A percentile compares a stretch with the other conserved stretches of the same genome.
Conservation (phyloP, 2,329 filamentous ascomycete genomes). For the Xylaria digitata region DNA sequence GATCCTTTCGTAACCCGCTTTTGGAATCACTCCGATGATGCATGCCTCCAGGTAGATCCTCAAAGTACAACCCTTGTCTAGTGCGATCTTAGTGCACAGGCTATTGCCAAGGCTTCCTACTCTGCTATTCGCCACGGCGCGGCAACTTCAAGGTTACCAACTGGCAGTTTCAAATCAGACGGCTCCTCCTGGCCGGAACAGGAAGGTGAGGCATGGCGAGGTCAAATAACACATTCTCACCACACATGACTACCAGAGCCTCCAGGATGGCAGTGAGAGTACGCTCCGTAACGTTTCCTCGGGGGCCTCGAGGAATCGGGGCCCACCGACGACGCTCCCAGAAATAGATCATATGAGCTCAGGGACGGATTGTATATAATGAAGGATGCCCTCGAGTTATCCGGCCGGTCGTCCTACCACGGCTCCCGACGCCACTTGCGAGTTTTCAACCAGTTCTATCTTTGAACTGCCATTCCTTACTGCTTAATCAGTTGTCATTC, state of each 20-base stretch:
- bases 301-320: slow-evolving; percentile 11
- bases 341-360: slow-evolving; percentile 5
- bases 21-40: slow-evolving; percentile 34
- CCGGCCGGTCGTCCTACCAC: slow-evolving; percentile 30
- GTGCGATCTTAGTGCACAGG: slow-evolving; percentile 24
- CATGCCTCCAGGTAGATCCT: slow-evolving; percentile 26
- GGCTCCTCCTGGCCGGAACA: slow-evolving; percentile 35
- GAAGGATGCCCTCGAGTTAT: slow-evolving; percentile 9
- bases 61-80: slow-evolving; percentile 33
- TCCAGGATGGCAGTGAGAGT: slow-evolving; percentile 14
- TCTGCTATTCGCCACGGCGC: slow-evolving; percentile 29
- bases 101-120: slow-evolving; percentile 22
- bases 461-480: slow-evolving; percentile 46
- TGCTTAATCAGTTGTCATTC: slow-evolving; percentile 45
- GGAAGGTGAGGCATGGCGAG: slow-evolving; percentile 35
- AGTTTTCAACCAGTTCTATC: slow-evolving; percentile 41
- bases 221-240: slow-evolving; percentile 15
- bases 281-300: slow-evolving; percentile 38
- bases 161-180: slow-evolving; percentile 35
- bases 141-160: slow-evolving; percentile 20
- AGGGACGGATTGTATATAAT: slow-evolving; percentile 28
- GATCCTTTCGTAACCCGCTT: slow-evolving; percentile 28
- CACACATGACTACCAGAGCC: slow-evolving; percentile 6
- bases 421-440: slow-evolving; percentile 25
- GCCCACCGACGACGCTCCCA: slow-evolving; percentile 9